phyloP scores from a whole-genome alignment of 2,329 filamentous ascomycete genomes.

The Neoascochyta sp. region DNA sequence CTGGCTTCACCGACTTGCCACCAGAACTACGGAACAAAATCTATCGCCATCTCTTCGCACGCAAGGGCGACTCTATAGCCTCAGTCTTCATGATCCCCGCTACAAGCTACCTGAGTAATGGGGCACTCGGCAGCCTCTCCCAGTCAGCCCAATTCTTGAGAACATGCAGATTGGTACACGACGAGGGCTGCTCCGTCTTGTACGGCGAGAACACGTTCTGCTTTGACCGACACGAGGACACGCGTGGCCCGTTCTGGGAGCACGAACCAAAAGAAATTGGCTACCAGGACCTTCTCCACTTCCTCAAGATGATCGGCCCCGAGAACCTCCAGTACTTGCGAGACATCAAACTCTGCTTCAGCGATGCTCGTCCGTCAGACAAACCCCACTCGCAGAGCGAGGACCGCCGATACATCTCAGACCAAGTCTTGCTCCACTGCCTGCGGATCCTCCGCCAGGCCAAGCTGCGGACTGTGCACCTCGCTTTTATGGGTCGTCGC shows the following conservation, averaged over 20 bases:
- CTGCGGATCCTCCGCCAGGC: conserved; percentile 44
- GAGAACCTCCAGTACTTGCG: conserved; percentile 47
- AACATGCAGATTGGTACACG: conserved; percentile 44
- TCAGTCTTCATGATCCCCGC: conserved; percentile 38
- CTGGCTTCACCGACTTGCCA: conserved; percentile 29
- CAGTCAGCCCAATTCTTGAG: conserved; percentile 46
- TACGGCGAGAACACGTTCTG: conserved; percentile 51
- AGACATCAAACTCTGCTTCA: conserved; percentile 44
- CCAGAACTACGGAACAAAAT: conserved; percentile 48
- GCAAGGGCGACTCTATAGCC: conserved; percentile 19
- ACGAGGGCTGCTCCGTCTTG: conserved; percentile 47
- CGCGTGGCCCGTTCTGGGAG: conserved; percentile 42
- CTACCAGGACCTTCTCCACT: conserved; percentile 45
- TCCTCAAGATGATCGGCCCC: conserved; percentile 48
- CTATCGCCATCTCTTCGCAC: conserved; percentile 44
- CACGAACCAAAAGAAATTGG: conserved; percentile 45
- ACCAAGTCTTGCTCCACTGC: conserved; percentile 46
- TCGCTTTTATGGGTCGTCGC: conserved; percentile 45
- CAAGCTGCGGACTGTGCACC: conserved; percentile 42
- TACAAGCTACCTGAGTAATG: conserved; percentile 11
- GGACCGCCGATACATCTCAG: conserved; percentile 48
- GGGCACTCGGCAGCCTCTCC: conserved; percentile 28
- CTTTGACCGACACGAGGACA: conserved; percentile 40
- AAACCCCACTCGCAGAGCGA: conserved; percentile 40
- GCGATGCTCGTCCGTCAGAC: conserved; percentile 44